Base-by-base conservation (phyloP, 345 rosid species). In the Syzygium aromaticum region DNA sequence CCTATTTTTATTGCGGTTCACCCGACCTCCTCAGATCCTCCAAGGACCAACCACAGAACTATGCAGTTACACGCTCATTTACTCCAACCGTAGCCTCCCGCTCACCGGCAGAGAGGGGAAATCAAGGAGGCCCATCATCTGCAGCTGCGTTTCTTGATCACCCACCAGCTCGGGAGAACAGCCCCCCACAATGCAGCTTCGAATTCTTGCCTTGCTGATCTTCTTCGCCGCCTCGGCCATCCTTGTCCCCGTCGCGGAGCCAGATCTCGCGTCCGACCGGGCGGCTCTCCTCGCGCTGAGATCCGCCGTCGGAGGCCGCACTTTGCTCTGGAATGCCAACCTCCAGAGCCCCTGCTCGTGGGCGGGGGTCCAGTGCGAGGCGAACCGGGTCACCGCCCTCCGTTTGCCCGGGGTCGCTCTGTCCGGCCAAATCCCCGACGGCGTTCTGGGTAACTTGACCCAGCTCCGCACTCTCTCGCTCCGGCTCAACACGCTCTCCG, bases 231-330 rank as follows among this genome's bases (percentile, higher is more conserved):
- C 52, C 38, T 4, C 43, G 27, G 73, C 7, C 54, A 5, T 64
- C 25, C 52, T 46, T 25, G 27, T 92, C n/a, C 92, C 89, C 51
- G 27, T n/a, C 53, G 87, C 89, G 5, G 77, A 10, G 10, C 87
- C 92, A 89, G 92, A 90, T 90, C 92, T 91, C 84, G 88, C 89
- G 59, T 87, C 89, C 87, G 94, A 93, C 90, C 90, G 89, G 5
- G 87, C 89, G 8, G 94, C 92, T 17, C 92, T 93, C n/a, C 88
- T 93, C 80, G 56, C 86, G 43, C 92, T 93, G 86, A 89, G 93
- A 56, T 86, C 92, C 54, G 86, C 94, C 54, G 90, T 93, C 64
- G 90, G 90, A 5, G 94, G 94, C 67, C 89, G 94, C 16, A 93
- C 92, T n/a, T 87, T 90, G 27, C 89, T 90, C 89, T 93, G 94